These are phyloP conservation scores for Pythium insidiosum DNA, from an alignment of 352 stramenopile species.

Conservation along the genomic window DNA sequence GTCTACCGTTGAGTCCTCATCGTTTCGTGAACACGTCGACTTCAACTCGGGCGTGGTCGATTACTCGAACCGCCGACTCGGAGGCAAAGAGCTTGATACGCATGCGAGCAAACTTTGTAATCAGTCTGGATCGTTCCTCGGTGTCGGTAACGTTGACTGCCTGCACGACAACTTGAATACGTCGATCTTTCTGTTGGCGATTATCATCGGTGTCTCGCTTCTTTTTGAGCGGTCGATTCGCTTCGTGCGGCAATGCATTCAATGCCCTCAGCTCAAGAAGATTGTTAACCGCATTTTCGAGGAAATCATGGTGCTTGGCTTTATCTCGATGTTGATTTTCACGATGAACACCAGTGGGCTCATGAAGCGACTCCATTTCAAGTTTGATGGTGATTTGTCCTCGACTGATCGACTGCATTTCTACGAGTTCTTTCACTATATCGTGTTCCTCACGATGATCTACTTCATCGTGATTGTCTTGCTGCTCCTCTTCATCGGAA, in stretches of 20 bases:
- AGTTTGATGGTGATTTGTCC: slow-evolving; percentile 31
- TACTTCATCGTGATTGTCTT: slow-evolving; percentile 87
- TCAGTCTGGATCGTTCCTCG: slow-evolving; percentile 56
- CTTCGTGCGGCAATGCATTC: slow-evolving; percentile 37
- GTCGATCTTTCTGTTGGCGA: slow-evolving; percentile 59
- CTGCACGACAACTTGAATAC: slow-evolving; percentile 65
- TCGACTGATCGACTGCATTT: slow-evolving; percentile 68
- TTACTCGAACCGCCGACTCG: too few species aligned
- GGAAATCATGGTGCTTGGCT: slow-evolving; percentile 85
- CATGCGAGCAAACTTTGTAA: too few species aligned
- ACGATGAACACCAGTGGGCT: slow-evolving; percentile 76
- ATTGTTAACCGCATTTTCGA: slow-evolving; percentile 86
- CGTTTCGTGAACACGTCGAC: too few species aligned
- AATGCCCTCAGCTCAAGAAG: slow-evolving; percentile 70
- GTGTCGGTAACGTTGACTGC: slow-evolving; percentile 74
- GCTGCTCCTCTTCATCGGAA: slow-evolving; percentile 75
- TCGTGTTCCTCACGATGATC: slow-evolving; percentile 86
- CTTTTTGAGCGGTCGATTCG: slow-evolving; percentile 50
- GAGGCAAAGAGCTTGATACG: too few species aligned
- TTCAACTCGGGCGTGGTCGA: too few species aligned
- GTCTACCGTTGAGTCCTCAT: too few species aligned
- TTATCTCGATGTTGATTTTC: slow-evolving; percentile 87
- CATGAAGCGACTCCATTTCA: slow-evolving; percentile 37
- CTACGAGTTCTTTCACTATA: slow-evolving; percentile 88
- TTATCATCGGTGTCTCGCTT: slow-evolving; percentile 74